These are phyloP conservation scores for Prunus kanzakura DNA, from an alignment of 306 rosid species.

Conservation along the genomic window DNA sequence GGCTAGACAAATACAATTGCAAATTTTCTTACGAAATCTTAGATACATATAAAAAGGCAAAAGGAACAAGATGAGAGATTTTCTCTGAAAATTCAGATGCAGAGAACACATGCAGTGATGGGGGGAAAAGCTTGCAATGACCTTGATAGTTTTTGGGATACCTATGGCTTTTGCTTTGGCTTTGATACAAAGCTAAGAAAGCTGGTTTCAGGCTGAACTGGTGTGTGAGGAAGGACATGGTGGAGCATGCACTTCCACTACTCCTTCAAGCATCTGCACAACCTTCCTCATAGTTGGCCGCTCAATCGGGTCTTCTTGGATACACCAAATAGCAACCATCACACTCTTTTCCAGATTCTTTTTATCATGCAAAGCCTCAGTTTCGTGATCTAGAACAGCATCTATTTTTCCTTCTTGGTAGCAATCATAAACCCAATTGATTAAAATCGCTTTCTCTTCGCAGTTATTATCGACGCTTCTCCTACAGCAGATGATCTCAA, in stretches of 20 bases:
- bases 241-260: constrained; percentile 26
- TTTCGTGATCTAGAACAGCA: constrained; percentile 13
- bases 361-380: constrained; percentile 15
- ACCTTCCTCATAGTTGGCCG: constrained; percentile 31
- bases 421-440: constrained; percentile 40
- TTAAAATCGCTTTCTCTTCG: constrained; percentile 26
- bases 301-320: constrained; percentile 23
- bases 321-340: constrained; percentile 35
- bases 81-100: too few relatives aligned
- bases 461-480: constrained; percentile 7
- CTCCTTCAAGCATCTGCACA: constrained; percentile 33
- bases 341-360: constrained; percentile 25
- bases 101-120: too few relatives aligned
- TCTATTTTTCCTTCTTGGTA: constrained; percentile 13
- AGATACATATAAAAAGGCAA: too few relatives aligned
- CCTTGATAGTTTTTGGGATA: too few relatives aligned
- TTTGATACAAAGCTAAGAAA: background rate
- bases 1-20: too few relatives aligned
- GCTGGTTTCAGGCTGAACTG: background rate
- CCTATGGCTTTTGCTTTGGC: background rate
- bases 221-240: constrained; percentile 21
- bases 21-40: too few relatives aligned
- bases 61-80: too few relatives aligned
- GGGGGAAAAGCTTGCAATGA: too few relatives aligned
- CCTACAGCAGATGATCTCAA: constrained; percentile 25